Conservation (phyloP, 495 filamentous ascomycete genomes). For the Lasiosphaeria miniovina region DNA sequence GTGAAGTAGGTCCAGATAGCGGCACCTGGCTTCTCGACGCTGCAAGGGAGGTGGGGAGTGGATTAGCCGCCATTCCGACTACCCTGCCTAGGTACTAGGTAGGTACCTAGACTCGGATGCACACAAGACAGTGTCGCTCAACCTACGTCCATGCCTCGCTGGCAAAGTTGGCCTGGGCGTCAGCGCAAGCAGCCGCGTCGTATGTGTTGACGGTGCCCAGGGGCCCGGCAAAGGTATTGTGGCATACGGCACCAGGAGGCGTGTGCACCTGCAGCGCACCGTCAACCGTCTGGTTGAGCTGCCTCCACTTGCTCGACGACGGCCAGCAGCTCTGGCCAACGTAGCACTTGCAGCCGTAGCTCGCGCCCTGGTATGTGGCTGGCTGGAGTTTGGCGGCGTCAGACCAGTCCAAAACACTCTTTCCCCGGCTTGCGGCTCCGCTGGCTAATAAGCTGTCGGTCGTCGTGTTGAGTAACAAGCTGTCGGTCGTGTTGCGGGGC, state of each 20-base stretch:
- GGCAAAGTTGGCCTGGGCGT: slow-evolving; percentile 23
- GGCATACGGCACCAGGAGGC: slow-evolving; percentile 28
- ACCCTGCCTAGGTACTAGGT: background rate
- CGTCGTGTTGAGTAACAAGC: too few species aligned
- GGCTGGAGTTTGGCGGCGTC: slow-evolving; percentile 10
- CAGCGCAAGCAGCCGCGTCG: slow-evolving; percentile 26
- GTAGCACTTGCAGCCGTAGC: slow-evolving; percentile 37
- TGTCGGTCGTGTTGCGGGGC: too few species aligned
- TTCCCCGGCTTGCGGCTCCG: too few species aligned
- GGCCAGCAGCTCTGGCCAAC: slow-evolving; percentile 38
- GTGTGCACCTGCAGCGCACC: slow-evolving; percentile 26
- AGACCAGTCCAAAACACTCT: slow-evolving; percentile 16
- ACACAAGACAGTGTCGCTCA: background rate
- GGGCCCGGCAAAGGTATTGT: slow-evolving; percentile 25
- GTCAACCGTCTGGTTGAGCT: slow-evolving; percentile 29
- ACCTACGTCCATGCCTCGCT: slow-evolving; percentile 31
- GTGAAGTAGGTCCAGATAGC: slow-evolving; percentile 37
- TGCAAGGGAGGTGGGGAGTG: background rate
- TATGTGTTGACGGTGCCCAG: slow-evolving; percentile 29
- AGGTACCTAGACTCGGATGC: too few species aligned
- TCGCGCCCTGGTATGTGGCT: slow-evolving; percentile 15
- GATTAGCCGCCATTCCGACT: background rate
- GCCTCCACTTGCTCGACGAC: slow-evolving; percentile 21
- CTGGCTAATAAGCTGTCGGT: too few species aligned
- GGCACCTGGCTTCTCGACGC: slow-evolving; percentile 29